Base-by-base conservation (phyloP, 306 rosid genomes). In the Astragalus glycyphyllos region DNA sequence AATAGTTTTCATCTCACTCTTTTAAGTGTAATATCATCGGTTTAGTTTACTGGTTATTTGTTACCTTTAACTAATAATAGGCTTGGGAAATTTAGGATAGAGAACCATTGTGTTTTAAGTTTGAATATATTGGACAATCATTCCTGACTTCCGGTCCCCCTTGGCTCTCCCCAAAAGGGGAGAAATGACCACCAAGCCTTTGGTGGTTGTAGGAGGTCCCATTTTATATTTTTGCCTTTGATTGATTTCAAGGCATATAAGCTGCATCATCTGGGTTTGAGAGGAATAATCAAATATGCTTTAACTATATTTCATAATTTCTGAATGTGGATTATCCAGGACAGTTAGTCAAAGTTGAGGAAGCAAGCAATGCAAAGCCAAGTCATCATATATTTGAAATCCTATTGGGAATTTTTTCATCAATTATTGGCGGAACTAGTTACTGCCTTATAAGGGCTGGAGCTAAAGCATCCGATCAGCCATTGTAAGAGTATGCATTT, bases 381-480 rank as follows among this genome's bases (percentile, higher is more conserved):
- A 82, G 79, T 80, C 60, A 76, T 73, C 81, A 86, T 56, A 15
- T 74, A 41, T 83, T 60, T 75, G 78, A 73, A 37, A 55, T 88
- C 45, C 77, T 91, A 75, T 29, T 84, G 42, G 97, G 91, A 77
- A 51, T 84, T 54, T 73, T 88, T 72, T 84, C 96, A 14, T 78
- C 97, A 76, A 53, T 79, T 65, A 79, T 90, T 20, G 91, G 97
- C 66, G 97, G 92, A 72, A 60, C 85, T 50, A 88, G 86, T 84
- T 86, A 78, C 74, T 85, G 96, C 80, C 89, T 91, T 57, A 86
- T 83, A 65, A 82, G 87, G 81, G 96, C 89, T 38, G 92, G 88
- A 69, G 89, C 96, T 81, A 86, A 80, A 65, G 86, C 86, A 71
- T 91, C 92, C 12, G 89, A 88, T 41, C 96, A 88, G 61, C 97